A percentile compares a stretch with the other conserved stretches of the same genome.
phyloP scores from a whole-genome alignment of 2,329 filamentous ascomycete genomes.

The Sphaerulina populicola region DNA sequence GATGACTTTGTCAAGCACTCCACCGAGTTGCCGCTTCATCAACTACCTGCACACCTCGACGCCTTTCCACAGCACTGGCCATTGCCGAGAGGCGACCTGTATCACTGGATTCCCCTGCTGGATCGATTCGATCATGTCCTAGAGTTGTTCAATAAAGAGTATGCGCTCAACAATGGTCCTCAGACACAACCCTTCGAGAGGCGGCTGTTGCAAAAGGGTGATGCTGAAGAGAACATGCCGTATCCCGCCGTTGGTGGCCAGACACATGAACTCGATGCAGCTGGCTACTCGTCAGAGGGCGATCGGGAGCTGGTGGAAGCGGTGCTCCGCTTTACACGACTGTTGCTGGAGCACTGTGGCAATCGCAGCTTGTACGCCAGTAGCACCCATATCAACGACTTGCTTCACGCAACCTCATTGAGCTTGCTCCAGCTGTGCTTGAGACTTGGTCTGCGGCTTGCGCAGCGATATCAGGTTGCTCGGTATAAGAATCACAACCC shows the following conservation, averaged over 20 bases:
- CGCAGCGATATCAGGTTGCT: slow-evolving; percentile 85
- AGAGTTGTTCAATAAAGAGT: slow-evolving; percentile 70
- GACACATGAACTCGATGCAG: slow-evolving; percentile 25
- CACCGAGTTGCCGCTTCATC: slow-evolving; percentile 60
- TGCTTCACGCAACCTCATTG: slow-evolving; percentile 79
- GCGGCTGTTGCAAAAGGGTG: slow-evolving; percentile 54
- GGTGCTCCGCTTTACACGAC: slow-evolving; percentile 74
- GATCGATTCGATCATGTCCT: slow-evolving; percentile 89
- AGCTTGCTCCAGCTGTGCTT: slow-evolving; percentile 70
- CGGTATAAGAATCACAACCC: slow-evolving; percentile 59
- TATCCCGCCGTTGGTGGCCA: slow-evolving; percentile 26
- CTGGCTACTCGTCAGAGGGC: slow-evolving; percentile 62
- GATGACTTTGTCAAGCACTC: slow-evolving; percentile 68
- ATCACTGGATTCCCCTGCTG: slow-evolving; percentile 93
- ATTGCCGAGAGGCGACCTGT: slow-evolving; percentile 88
- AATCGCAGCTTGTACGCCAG: slow-evolving; percentile 95
- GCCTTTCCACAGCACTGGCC: slow-evolving; percentile 86
- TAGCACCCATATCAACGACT: slow-evolving; percentile 77
- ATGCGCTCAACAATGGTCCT: slow-evolving; percentile 69
- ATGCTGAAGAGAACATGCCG: slow-evolving; percentile 41
- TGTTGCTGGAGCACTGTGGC: slow-evolving; percentile 88
- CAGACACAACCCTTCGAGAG: slow-evolving; percentile 68
- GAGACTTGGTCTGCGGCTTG: slow-evolving; percentile 73
- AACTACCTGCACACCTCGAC: slow-evolving; percentile 66
- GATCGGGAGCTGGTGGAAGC: slow-evolving; percentile 72